These are phyloP conservation scores for Xylona heveae DNA, from an alignment of 495 filamentous ascomycete species.

Conservation along the genomic window DNA sequence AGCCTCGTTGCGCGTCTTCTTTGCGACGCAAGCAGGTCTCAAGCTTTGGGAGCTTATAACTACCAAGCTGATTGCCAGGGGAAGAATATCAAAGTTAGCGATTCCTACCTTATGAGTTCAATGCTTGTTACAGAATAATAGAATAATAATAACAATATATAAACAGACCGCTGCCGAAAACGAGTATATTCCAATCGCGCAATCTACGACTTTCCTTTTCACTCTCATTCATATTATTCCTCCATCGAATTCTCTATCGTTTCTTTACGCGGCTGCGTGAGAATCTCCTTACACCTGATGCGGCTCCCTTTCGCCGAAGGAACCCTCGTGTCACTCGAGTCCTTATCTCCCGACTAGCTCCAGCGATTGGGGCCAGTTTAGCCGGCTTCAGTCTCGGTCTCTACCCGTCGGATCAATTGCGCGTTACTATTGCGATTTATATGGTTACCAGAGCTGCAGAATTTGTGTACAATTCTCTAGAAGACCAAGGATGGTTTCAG, in stretches of 20 bases:
- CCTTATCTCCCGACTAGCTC: slow-evolving; percentile 63
- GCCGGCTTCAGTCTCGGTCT: slow-evolving; percentile 67
- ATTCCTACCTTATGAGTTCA: slow-evolving; percentile 2
- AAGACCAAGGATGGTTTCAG: slow-evolving; percentile 61
- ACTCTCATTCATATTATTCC: slow-evolving; percentile 60
- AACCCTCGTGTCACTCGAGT: slow-evolving; percentile 56
- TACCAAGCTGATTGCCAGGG: slow-evolving; percentile 13
- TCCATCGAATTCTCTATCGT: slow-evolving; percentile 75
- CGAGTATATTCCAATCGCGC: slow-evolving; percentile 39
- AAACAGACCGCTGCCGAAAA: slow-evolving; percentile 20
- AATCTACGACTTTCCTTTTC: slow-evolving; percentile 62
- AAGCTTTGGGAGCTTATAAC: slow-evolving; percentile 44
- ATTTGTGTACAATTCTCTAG: slow-evolving; percentile 64
- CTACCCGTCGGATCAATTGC: slow-evolving; percentile 52
- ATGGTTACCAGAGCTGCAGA: slow-evolving; percentile 59
- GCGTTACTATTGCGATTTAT: slow-evolving; percentile 64
- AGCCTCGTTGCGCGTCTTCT: slow-evolving; percentile 52
- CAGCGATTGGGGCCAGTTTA: slow-evolving; percentile 69
- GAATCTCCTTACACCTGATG: slow-evolving; percentile 53
- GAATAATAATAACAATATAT: neutral
- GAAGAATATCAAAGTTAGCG: slow-evolving; percentile 23
- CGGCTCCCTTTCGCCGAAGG: slow-evolving; percentile 53
- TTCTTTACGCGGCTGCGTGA: slow-evolving; percentile 67
- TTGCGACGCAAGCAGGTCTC: slow-evolving; percentile 43
- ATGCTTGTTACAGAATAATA: neutral